Evolutionary conservation across 257 asterid species (phyloP).

Genomic region (Ajuga chamaepitys): DNA sequence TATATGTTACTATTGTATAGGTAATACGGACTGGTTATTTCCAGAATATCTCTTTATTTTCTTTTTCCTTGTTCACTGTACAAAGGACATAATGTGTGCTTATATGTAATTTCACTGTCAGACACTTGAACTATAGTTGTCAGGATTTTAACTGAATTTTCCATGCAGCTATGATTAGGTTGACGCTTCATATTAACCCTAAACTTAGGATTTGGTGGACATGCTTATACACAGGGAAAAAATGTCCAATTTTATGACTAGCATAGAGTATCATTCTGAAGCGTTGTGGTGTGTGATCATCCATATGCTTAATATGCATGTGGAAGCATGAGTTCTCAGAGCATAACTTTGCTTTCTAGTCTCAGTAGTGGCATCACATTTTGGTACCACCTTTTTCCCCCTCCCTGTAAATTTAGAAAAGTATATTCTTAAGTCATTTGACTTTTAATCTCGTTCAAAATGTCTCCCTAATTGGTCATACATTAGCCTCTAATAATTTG

Average conservation of each 20-base stretch:
- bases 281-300: neutral
- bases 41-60: neutral
- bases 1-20: neutral
- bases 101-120: neutral
- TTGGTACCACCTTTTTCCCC: neutral
- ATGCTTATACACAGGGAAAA: neutral
- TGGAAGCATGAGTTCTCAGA: neutral
- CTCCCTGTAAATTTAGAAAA: neutral
- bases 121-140: neutral
- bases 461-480: neutral
- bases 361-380: neutral
- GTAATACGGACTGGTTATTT: neutral
- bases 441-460: neutral
- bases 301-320: neutral
- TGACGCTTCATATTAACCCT: no score
- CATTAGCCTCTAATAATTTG: neutral
- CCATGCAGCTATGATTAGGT: neutral
- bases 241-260: neutral
- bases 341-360: neutral
- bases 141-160: neutral
- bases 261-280: neutral
- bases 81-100: neutral
- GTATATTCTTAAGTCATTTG: neutral
- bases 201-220: no score
- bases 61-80: conserved; percentile 1